Evolutionary conservation across 108 stramenopile species (phyloP), one percentile per base, ranked within the genome.

Genomic region (Fragilaria crotonensis): DNA sequence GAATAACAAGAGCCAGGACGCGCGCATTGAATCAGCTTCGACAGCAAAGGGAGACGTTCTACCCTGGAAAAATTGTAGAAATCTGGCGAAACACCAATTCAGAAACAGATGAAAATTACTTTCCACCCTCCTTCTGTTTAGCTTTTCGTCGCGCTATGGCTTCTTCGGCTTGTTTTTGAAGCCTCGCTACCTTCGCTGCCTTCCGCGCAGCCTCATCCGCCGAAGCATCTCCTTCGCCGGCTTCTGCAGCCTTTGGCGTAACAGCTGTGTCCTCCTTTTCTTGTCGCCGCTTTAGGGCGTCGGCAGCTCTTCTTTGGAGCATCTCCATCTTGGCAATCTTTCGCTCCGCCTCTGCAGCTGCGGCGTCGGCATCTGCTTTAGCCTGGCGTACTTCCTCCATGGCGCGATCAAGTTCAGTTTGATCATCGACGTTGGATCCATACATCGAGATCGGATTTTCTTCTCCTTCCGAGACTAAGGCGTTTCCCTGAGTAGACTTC

Each of bases 311-410:
- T 53, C 66, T 59, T 58, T 63, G 55, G 31, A 83, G 48, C 68
- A 83, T 50, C 53, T 80, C 79, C 83, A 92, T 83, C 71, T 89
- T 89, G 30, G 79, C 85, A 20, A 78, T 83, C 52, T 89, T 89
- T 23, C 83, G 66, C 32, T 77, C 52, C 2, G 90, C 90, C 51
- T 86, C 84, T 2, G 72, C 66, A 26, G 70, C 80, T 1, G 65
- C 59, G 5, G 62, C 60, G 18, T 57, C 52, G 14, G 74, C 68
- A 19, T 71, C 75, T n/a, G 41, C 52, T 30, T 67, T 36, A 7
- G 72, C 66, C 0, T 61, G 49, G 36, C 49, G 45, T 11, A 33
- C 55, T 48, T 72, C 74, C 5, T 48, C 63, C 29, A 41, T 23
- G 0, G 52, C 46, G 5, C 59, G 29, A 33, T 65, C 60, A 54